Evolutionary conservation across 441 rosid genomes (phyloP), one percentile per base, ranked within the genome.

Genomic region (Populus hybrid): DNA sequence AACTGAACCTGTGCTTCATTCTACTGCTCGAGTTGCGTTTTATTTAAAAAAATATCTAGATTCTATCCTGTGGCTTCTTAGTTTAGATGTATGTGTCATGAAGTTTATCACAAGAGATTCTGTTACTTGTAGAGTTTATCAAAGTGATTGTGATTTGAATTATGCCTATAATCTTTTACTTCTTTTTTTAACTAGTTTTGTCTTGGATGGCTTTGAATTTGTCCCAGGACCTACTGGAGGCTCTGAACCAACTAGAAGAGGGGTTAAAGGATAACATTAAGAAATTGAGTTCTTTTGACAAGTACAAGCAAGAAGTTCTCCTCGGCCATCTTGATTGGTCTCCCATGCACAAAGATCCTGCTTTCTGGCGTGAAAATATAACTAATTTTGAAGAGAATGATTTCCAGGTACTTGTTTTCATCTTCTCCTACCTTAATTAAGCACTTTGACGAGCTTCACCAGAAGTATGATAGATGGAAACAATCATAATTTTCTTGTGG

Each of bases 261-360:
- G 94, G 95, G 78, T 87, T 97, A 81, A 92, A 83, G 79, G 94
- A 87, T 77, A 94, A 93, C 80, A 91, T 97, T 71, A 92, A 84
- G 92, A 92, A 88, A 79, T 83, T 94, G 87, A 97, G 99, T 86
- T 97, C 99, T 76, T 94, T 92, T 71, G 98, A 94, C 63, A 96
- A 94, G 82, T 96, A 96, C 82, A 96, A 93, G 89, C 99, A 96
- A 86, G 99, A 93, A 86, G 97, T 93, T 81, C 98, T 94, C 73
- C 98, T 93, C 42, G 98, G 98, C 36, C 97, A 93, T 77, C 97
- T 96, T 75, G 99, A 96, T 79, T 96, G 99, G 99, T 91, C 95
- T 81, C 97, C 98, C 50, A 88, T 96, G 96, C 99, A 96, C 90
- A 96, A 96, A 84, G 98, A 96, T 78, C 89, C 92, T 71, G 71